Evolutionary conservation across 1,284 basidiomycete genomes (phyloP).

Genomic region (Ustilago esculenta): DNA sequence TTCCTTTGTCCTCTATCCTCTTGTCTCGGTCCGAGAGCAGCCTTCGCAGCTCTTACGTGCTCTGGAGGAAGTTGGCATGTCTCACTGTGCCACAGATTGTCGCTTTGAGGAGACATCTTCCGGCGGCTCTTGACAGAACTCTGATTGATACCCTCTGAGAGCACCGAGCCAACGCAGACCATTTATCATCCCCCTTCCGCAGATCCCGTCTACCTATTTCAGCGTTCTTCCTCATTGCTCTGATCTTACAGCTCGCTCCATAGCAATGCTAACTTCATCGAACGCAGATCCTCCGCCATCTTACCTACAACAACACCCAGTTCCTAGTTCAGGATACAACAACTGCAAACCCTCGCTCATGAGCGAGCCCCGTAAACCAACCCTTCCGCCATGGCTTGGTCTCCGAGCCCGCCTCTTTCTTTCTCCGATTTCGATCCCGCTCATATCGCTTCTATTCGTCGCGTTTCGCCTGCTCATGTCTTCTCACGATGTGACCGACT

Average conservation of each 20-base stretch:
- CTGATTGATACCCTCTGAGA: background rate
- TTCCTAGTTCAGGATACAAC: background rate
- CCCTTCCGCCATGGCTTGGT: conserved; percentile 76
- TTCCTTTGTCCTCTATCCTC: too few relatives aligned
- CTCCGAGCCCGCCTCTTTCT: conserved; percentile 83
- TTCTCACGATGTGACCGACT: conserved; percentile 75
- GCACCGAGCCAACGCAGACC: too few relatives aligned
- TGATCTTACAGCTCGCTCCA: background rate
- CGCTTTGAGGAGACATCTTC: background rate
- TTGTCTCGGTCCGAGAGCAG: too few relatives aligned
- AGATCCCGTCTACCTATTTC: too few relatives aligned
- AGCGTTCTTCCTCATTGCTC: too few relatives aligned
- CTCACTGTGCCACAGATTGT: background rate
- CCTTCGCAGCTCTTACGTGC: too few relatives aligned
- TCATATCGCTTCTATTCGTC: conserved; percentile 86
- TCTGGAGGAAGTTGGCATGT: too few relatives aligned
- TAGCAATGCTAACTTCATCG: conserved; percentile 7
- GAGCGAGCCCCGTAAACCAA: background rate
- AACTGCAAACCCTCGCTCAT: background rate
- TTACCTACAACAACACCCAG: conserved; percentile 1
- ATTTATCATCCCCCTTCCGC: too few relatives aligned
- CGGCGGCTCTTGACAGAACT: too few relatives aligned
- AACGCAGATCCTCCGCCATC: conserved; percentile 18
- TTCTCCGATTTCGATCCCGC: conserved; percentile 75
- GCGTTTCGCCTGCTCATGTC: conserved; percentile 82